Evolutionary conservation across 345 rosid genomes (phyloP).

Genomic region (rapeseed (Brassica napus)): DNA sequence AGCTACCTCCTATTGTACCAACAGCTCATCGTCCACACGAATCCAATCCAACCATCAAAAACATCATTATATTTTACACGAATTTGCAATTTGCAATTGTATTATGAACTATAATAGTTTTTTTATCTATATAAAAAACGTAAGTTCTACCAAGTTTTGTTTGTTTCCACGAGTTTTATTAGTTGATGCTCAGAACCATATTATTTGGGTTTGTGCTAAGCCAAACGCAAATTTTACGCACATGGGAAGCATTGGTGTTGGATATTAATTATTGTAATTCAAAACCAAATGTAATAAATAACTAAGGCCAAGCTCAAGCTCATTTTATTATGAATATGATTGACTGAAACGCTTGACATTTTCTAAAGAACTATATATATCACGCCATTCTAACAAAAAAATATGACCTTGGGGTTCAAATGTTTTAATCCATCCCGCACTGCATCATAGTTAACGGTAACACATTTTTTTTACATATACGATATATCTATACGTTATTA

Average conservation of each 20-base stretch:
- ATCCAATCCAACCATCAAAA: constrained; percentile 20
- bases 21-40: constrained; percentile 38
- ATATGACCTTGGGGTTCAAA: not conserved
- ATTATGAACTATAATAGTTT: not conserved
- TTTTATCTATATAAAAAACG: not conserved
- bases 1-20: constrained; percentile 32
- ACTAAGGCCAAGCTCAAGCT: not conserved
- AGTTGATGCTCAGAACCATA: not conserved
- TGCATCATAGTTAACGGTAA: too few relatives aligned
- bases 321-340: not conserved
- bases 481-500: too few relatives aligned
- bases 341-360: too few relatives aligned
- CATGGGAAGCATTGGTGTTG: not conserved
- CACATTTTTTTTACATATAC: too few relatives aligned
- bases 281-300: not conserved
- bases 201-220: constrained; percentile 1
- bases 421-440: too few relatives aligned
- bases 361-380: too few relatives aligned
- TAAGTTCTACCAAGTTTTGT: not conserved
- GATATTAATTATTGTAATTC: constrained; percentile 3
- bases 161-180: not conserved
- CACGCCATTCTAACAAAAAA: too few relatives aligned
- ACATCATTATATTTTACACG: not conserved
- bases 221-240: not conserved
- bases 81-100: not conserved